Evolutionary conservation across 345 rosid genomes (phyloP).

Genomic region (Gossypium turneri): DNA sequence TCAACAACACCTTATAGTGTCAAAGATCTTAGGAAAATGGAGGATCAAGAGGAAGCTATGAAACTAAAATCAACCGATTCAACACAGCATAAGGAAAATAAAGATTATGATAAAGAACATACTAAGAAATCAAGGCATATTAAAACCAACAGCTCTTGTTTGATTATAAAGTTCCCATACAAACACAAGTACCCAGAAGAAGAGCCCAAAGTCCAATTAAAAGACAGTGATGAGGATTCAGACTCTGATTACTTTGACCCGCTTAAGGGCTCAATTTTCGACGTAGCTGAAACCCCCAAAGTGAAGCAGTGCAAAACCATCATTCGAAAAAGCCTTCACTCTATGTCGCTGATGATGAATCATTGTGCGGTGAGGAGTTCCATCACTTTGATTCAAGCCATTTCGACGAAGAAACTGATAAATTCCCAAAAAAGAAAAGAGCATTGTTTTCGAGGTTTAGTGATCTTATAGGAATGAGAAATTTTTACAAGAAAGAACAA

Average conservation of each 20-base stretch:
- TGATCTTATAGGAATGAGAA: constrained; percentile 45
- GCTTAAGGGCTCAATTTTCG: constrained; percentile 73
- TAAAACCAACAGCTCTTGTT: constrained; percentile 37
- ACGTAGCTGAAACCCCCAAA: constrained; percentile 47
- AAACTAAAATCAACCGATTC: constrained; percentile 24
- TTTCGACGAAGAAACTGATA: constrained; percentile 53
- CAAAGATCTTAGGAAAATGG: neutral
- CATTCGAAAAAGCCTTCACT: constrained; percentile 28
- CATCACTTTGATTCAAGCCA: constrained; percentile 43
- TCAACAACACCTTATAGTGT: neutral
- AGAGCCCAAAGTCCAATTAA: constrained; percentile 16
- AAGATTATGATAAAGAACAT: constrained; percentile 19
- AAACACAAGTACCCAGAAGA: constrained; percentile 30
- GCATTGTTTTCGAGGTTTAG: constrained; percentile 70
- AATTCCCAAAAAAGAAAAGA: constrained; percentile 54
- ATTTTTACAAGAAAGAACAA: constrained; percentile 29
- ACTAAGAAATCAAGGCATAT: constrained; percentile 38
- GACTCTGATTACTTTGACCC: constrained; percentile 34
- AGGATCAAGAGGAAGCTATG: constrained; percentile 14
- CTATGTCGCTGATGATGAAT: constrained; percentile 34
- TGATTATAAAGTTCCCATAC: constrained; percentile 41
- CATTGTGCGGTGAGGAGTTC: constrained; percentile 39
- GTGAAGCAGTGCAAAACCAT: neutral
- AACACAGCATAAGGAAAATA: neutral
- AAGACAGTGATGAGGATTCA: constrained; percentile 17